A percentile compares a stretch with the other conserved stretches of the same genome.
These are phyloP conservation scores for Fusarium sp. DNA, from an alignment of 2,329 filamentous ascomycete genomes.

Conservation along the genomic window DNA sequence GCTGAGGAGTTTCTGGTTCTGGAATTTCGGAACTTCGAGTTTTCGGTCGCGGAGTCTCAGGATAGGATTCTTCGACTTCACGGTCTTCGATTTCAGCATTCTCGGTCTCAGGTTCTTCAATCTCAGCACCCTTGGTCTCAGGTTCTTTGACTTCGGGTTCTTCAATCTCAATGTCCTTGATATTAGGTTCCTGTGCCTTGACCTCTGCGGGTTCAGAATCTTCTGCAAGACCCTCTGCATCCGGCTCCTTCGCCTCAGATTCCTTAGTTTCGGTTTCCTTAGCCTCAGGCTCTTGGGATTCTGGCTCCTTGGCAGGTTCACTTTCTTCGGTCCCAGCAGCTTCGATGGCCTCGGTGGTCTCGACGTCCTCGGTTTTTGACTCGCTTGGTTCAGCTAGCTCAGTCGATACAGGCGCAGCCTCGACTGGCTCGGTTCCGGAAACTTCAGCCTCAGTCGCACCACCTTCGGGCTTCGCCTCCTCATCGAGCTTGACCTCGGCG, in stretches of 20 bases:
- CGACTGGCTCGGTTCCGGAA: neutral
- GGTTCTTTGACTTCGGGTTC: neutral
- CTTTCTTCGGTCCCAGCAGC: neutral
- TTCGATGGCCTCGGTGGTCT: neutral
- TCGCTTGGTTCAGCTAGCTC: neutral
- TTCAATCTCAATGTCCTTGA: neutral
- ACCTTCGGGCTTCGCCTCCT: neutral
- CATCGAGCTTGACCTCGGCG: slow-evolving; percentile 2
- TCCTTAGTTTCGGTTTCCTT: neutral
- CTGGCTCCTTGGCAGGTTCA: neutral
- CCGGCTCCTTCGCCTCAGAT: neutral
- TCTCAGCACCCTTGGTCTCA: neutral
- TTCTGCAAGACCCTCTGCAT: neutral
- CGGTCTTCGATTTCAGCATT: neutral
- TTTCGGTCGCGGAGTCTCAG: slow-evolving; percentile 24
- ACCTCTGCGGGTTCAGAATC: neutral
- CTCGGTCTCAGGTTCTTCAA: neutral
- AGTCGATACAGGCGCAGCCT: neutral
- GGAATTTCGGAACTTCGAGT: slow-evolving; percentile 14
- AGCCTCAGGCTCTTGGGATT: neutral
- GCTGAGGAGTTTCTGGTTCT: slow-evolving; percentile 33
- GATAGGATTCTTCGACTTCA: neutral
- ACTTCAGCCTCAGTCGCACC: neutral
- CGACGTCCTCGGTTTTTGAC: neutral
- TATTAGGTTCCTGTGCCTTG: neutral